These are phyloP conservation scores for Hyphodiscus sp. DNA, from an alignment of 2,329 filamentous ascomycete genomes.

Conservation along the genomic window DNA sequence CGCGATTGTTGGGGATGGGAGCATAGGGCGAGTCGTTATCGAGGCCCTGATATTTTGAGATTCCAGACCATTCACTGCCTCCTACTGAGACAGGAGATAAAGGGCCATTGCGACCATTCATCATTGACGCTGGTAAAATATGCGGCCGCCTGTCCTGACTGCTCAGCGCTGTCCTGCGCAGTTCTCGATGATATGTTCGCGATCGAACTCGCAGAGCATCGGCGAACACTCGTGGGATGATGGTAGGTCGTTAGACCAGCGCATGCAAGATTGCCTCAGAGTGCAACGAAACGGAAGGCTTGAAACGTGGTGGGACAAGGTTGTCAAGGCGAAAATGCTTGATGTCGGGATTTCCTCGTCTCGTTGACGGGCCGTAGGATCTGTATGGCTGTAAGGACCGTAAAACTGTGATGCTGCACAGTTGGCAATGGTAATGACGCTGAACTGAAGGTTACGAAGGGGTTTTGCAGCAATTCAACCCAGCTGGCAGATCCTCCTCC, in stretches of 20 bases:
- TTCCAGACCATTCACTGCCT: constrained; percentile 74
- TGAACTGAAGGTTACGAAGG: background rate
- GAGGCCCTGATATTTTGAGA: constrained; percentile 57
- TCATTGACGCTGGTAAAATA: constrained; percentile 33
- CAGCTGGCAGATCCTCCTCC: background rate
- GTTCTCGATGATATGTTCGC: constrained; percentile 10
- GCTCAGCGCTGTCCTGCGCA: constrained; percentile 8
- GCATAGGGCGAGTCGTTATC: constrained; percentile 40
- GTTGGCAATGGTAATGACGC: background rate
- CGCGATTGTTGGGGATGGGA: constrained; percentile 46
- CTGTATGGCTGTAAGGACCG: constrained; percentile 15
- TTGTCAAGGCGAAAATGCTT: constrained; percentile 11
- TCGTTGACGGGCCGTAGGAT: background rate
- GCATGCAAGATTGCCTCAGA: constrained; percentile 12
- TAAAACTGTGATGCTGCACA: background rate
- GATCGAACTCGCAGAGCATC: constrained; percentile 11
- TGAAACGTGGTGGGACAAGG: constrained; percentile 24
- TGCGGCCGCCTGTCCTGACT: constrained; percentile 8
- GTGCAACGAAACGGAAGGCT: constrained; percentile 9
- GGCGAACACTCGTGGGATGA: constrained; percentile 7
- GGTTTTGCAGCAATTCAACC: background rate
- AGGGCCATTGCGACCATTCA: constrained; percentile 69
- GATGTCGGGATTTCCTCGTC: background rate
- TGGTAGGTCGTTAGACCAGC: constrained; percentile 1
- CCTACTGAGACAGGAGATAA: constrained; percentile 76